Conservation (phyloP, 2,329 filamentous ascomycete species). For the Pseudonectria foliicola region DNA sequence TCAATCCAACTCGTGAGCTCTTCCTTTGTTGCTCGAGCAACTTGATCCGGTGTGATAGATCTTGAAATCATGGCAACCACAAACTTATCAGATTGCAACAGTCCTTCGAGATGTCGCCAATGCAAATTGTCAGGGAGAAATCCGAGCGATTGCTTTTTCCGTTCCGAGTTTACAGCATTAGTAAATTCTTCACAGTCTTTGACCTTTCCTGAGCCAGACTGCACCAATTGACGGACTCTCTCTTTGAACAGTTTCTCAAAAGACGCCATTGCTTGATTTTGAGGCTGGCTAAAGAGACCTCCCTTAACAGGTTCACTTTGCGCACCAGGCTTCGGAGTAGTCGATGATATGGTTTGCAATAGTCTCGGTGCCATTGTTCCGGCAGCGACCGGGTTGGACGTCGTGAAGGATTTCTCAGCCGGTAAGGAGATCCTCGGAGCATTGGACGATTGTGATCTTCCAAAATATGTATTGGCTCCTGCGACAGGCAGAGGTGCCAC, state of each 20-base stretch:
- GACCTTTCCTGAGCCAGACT: slow-evolving; percentile 1
- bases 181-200: slow-evolving; percentile 14
- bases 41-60: slow-evolving; percentile 16
- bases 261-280: slow-evolving; percentile 15
- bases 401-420: background rate
- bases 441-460: slow-evolving; percentile 4
- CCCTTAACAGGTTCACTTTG: slow-evolving; percentile 5
- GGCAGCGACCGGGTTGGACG: background rate
- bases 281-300: slow-evolving; percentile 17
- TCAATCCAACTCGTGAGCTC: slow-evolving; percentile 21
- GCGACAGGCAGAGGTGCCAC: slow-evolving; percentile 25
- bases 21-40: slow-evolving; percentile 20
- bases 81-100: slow-evolving; percentile 24
- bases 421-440: too few species aligned
- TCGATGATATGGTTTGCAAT: background rate
- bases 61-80: slow-evolving; percentile 23
- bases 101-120: slow-evolving; percentile 26
- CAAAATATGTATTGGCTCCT: slow-evolving; percentile 32
- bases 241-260: slow-evolving; percentile 18
- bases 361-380: background rate
- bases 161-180: slow-evolving; percentile 18
- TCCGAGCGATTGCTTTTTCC: slow-evolving; percentile 18
- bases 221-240: slow-evolving; percentile 9
- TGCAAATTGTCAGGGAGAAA: slow-evolving; percentile 27
- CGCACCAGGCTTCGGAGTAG: background rate